Conservation (phyloP, 2,329 filamentous ascomycete genomes). For the Dactylonectria macrodidyma region DNA sequence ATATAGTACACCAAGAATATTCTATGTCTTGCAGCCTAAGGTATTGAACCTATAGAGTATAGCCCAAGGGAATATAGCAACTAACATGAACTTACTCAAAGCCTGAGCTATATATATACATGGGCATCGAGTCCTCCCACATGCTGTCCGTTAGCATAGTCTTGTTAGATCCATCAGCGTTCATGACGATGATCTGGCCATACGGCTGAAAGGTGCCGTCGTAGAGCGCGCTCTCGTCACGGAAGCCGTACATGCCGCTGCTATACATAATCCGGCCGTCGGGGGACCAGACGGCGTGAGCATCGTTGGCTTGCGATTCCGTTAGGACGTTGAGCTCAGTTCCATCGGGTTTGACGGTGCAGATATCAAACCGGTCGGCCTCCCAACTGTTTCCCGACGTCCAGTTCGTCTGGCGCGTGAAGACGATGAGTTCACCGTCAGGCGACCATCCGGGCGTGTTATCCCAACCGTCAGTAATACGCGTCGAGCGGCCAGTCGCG, state of each 20-base stretch:
- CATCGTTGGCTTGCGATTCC: slow-evolving; percentile 23
- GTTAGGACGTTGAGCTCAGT: slow-evolving; percentile 16
- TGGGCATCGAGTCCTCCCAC: slow-evolving; percentile 28
- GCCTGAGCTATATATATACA: slow-evolving; percentile 11
- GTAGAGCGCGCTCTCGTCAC: slow-evolving; percentile 18
- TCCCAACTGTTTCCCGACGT: slow-evolving; percentile 23
- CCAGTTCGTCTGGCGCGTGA: slow-evolving; percentile 28
- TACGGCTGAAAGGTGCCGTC: slow-evolving; percentile 25
- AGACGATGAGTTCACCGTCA: slow-evolving; percentile 24
- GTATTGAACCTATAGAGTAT: too few relatives aligned
- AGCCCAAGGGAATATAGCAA: too few relatives aligned
- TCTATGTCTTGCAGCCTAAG: too few relatives aligned
- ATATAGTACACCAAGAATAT: too few relatives aligned
- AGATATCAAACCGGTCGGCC: slow-evolving; percentile 21
- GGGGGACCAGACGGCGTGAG: slow-evolving; percentile 17
- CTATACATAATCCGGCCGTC: slow-evolving; percentile 25
- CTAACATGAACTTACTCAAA: too few relatives aligned
- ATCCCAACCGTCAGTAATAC: slow-evolving; percentile 17
- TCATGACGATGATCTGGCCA: slow-evolving; percentile 20
- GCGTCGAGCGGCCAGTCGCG: slow-evolving; percentile 8
- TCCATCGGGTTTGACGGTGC: slow-evolving; percentile 19
- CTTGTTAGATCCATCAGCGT: slow-evolving; percentile 26
- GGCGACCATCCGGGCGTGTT: slow-evolving; percentile 24
- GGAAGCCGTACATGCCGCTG: slow-evolving; percentile 28
- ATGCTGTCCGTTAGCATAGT: slow-evolving; percentile 27